Percentiles rank a stretch among this genome's conserved stretches.
Evolutionary conservation across 2,329 filamentous ascomycete genomes (phyloP).

Genomic region (Diaporthe destruens): DNA sequence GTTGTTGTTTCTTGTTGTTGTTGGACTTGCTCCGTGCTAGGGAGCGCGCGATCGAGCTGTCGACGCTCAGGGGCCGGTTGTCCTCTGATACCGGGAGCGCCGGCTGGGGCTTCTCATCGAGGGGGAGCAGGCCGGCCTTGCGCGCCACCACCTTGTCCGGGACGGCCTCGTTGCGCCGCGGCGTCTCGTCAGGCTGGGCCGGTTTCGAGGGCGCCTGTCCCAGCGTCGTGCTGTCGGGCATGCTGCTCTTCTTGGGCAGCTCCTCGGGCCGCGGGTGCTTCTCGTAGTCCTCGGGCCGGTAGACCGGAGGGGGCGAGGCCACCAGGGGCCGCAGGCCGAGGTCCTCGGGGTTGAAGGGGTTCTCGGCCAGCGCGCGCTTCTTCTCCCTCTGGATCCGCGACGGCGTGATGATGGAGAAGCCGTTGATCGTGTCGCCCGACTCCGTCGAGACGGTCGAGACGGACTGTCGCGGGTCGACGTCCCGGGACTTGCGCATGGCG

Average conservation of each 20-base stretch:
- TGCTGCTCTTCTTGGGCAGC: neutral
- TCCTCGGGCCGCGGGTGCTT: neutral
- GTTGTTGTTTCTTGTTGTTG: too few species aligned
- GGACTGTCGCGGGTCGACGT: slow-evolving; percentile 2
- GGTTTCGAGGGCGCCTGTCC: neutral
- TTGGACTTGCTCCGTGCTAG: neutral
- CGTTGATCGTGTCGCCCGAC: neutral
- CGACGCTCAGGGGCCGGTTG: neutral
- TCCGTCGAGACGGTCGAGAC: neutral
- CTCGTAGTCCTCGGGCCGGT: neutral
- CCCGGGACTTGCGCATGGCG: neutral
- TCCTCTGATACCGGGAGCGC: neutral
- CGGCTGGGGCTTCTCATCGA: slow-evolving; percentile 3
- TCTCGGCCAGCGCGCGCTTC: neutral
- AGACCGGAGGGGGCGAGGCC: neutral
- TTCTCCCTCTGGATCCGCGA: neutral
- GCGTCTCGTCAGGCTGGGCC: neutral
- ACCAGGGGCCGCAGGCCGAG: neutral
- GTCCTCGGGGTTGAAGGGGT: slow-evolving; percentile 1
- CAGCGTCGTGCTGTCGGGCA: neutral
- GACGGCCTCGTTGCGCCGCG: slow-evolving; percentile 2
- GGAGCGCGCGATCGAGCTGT: slow-evolving; percentile 4
- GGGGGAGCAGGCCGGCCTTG: neutral
- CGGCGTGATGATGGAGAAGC: neutral
- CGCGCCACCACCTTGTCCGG: slow-evolving; percentile 20